Percentiles rank a stretch among this genome's conserved stretches.
These are phyloP conservation scores for Neurospora pannonica DNA, from an alignment of 495 filamentous ascomycete species.

Conservation along the genomic window DNA sequence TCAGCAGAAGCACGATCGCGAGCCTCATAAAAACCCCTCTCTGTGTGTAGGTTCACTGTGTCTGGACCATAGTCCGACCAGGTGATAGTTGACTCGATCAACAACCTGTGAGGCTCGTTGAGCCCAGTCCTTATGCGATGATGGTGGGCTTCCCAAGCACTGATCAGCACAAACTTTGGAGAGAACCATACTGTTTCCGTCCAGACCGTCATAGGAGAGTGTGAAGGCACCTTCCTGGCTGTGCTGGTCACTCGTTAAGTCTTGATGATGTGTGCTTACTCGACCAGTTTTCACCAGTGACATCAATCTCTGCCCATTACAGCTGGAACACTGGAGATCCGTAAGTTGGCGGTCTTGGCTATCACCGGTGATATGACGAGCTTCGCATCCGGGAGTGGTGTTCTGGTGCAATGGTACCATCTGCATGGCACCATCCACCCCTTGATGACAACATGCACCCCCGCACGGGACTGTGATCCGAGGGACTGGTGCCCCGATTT, in stretches of 20 bases:
- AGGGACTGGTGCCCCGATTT: neutral
- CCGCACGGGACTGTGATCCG: neutral
- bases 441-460: constrained; percentile 4
- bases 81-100: neutral
- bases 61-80: neutral
- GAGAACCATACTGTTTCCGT: neutral
- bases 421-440: constrained; percentile 5
- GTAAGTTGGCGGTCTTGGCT: neutral
- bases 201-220: neutral
- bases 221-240: neutral
- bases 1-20: neutral
- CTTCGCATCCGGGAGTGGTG: neutral
- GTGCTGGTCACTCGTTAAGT: neutral
- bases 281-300: neutral
- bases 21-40: neutral
- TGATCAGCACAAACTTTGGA: neutral
- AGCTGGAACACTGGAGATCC: no score
- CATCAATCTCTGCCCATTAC: neutral
- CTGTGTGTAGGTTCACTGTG: neutral
- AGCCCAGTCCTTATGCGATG: no score
- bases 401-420: neutral
- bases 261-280: neutral
- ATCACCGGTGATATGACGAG: neutral
- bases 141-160: neutral
- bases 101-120: neutral